phyloP scores from a whole-genome alignment of 2,329 filamentous ascomycete species.

The Xylaria sp. region DNA sequence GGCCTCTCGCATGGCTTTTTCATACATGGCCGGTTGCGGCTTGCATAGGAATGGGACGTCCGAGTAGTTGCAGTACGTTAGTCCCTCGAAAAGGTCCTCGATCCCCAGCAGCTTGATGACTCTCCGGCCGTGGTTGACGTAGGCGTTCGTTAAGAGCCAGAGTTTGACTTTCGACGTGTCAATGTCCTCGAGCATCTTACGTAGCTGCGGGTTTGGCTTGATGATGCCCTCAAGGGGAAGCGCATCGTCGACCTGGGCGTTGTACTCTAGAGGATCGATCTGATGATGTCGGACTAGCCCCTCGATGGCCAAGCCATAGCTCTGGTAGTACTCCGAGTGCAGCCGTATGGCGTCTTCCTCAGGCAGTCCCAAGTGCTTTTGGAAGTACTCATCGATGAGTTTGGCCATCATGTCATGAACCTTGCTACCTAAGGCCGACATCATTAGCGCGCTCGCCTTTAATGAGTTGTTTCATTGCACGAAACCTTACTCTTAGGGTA shows the following conservation, averaged over 20 bases:
- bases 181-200: constrained; percentile 81
- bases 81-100: constrained; percentile 91
- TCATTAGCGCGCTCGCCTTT: constrained; percentile 36
- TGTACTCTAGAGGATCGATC: constrained; percentile 95
- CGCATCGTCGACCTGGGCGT: constrained; percentile 93
- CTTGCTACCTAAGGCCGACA: constrained; percentile 66
- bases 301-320: constrained; percentile 97
- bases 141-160: constrained; percentile 98
- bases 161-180: constrained; percentile 85
- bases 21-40: constrained; percentile 83
- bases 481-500: constrained; percentile 80
- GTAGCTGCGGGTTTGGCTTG: constrained; percentile 78
- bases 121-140: constrained; percentile 84
- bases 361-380: constrained; percentile 77
- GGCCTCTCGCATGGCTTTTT: constrained; percentile 89
- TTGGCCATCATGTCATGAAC: constrained; percentile 90
- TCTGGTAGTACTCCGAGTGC: constrained; percentile 92
- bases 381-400: constrained; percentile 76
- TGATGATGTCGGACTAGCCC: constrained; percentile 93
- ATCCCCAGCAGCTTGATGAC: constrained; percentile 84
- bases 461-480: neutral
- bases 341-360: constrained; percentile 84
- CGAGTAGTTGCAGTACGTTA: constrained; percentile 94
- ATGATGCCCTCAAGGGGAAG: constrained; percentile 88
- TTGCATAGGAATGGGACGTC: constrained; percentile 83